Percentiles rank a stretch among this genome's conserved stretches.
Conservation (phyloP, 1,284 basidiomycete genomes). For the Leccinum subrobustum region DNA sequence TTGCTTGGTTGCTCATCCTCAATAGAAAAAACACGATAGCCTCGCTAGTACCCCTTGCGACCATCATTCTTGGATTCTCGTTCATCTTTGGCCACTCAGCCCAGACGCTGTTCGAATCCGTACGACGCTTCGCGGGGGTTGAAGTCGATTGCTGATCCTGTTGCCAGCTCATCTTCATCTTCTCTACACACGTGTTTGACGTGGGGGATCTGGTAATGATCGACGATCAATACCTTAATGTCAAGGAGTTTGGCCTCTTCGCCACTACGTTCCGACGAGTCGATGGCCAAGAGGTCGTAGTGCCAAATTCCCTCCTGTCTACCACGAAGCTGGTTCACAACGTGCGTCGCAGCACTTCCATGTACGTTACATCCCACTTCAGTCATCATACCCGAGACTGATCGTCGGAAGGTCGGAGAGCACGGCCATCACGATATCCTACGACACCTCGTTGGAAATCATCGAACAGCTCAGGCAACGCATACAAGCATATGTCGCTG, state of each 20-base stretch:
- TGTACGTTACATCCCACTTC: slow-evolving; percentile 42
- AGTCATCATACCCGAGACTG: slow-evolving; percentile 13
- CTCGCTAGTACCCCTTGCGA: slow-evolving; percentile 81
- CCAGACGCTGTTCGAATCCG: slow-evolving; percentile 79
- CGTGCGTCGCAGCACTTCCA: slow-evolving; percentile 70
- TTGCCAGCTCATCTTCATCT: slow-evolving; percentile 73
- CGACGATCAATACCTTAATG: slow-evolving; percentile 46
- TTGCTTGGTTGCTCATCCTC: slow-evolving; percentile 80
- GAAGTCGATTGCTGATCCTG: not conserved
- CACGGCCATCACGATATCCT: slow-evolving; percentile 62
- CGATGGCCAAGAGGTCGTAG: slow-evolving; percentile 78
- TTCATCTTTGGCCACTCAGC: slow-evolving; percentile 85
- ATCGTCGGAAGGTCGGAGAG: slow-evolving; percentile 66
- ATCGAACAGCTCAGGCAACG: slow-evolving; percentile 66
- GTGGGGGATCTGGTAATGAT: slow-evolving; percentile 80
- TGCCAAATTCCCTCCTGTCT: slow-evolving; percentile 77
- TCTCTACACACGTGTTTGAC: slow-evolving; percentile 79
- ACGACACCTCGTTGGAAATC: slow-evolving; percentile 63
- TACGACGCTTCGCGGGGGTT: slow-evolving; percentile 32
- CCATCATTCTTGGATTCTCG: slow-evolving; percentile 77
- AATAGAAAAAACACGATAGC: slow-evolving; percentile 65
- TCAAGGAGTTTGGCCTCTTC: slow-evolving; percentile 80
- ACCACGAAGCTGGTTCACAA: slow-evolving; percentile 77
- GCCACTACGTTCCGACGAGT: slow-evolving; percentile 78
- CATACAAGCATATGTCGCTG: slow-evolving; percentile 59